A percentile compares a stretch with the other conserved stretches of the same genome.
These are phyloP conservation scores for Lentinula edodes DNA, from an alignment of 768 basidiomycete genomes.

Conservation along the genomic window DNA sequence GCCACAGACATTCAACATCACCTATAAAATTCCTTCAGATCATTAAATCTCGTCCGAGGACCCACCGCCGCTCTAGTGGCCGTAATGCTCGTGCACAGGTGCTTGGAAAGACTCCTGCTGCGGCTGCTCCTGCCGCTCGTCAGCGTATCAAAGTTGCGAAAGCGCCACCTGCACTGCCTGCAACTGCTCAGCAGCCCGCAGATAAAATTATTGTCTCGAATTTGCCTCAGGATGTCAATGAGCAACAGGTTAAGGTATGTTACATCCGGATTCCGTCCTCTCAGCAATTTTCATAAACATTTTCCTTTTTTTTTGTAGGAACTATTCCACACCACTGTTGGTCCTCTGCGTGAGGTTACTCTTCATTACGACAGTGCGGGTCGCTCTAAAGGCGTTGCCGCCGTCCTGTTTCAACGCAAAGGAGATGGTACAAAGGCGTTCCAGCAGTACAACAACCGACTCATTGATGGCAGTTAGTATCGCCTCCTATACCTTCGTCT, in stretches of 20 bases:
- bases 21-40: constrained; percentile 42
- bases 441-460: constrained; percentile 93
- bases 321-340: constrained; percentile 87
- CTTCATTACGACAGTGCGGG: constrained; percentile 83
- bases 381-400: constrained; percentile 86
- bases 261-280: not conserved
- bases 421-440: constrained; percentile 92
- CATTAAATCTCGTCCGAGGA: constrained; percentile 55
- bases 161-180: constrained; percentile 29
- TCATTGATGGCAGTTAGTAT: constrained; percentile 99
- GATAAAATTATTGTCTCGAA: constrained; percentile 97
- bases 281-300: not conserved
- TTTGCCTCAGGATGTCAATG: constrained; percentile 89
- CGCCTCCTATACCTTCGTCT: constrained; percentile 39
- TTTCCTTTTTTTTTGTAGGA: constrained; percentile 57
- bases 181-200: constrained; percentile 36
- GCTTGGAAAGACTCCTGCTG: constrained; percentile 42
- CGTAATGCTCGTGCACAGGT: constrained; percentile 49
- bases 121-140: constrained; percentile 41
- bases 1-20: constrained; percentile 12
- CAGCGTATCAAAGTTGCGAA: constrained; percentile 44
- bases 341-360: constrained; percentile 76
- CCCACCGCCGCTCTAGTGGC: constrained; percentile 37
- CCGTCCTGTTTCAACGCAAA: constrained; percentile 77
- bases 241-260: constrained; percentile 86